These are phyloP conservation scores for Ophidiomyces ophidiicola DNA, from an alignment of 2,329 filamentous ascomycete species.

Conservation along the genomic window DNA sequence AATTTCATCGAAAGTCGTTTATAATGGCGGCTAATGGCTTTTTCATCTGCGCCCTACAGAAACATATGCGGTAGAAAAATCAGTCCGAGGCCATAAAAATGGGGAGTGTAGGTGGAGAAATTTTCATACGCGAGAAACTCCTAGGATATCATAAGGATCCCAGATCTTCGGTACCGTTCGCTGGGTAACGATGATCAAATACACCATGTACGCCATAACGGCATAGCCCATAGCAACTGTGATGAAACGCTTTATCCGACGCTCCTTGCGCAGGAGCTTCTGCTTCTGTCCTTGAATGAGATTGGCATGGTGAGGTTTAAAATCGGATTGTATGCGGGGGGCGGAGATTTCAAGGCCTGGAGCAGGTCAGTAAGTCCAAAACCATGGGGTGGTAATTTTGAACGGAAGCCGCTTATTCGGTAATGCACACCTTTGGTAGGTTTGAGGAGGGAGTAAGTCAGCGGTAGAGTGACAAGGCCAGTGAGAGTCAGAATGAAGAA, in stretches of 20 bases:
- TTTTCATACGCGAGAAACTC: constrained; percentile 67
- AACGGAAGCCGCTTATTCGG: too few relatives aligned
- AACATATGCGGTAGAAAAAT: not conserved
- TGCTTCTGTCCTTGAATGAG: constrained; percentile 70
- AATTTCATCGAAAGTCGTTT: constrained; percentile 71
- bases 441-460: constrained; percentile 78
- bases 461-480: constrained; percentile 73
- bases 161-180: constrained; percentile 64
- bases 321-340: constrained; percentile 68
- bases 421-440: constrained; percentile 50
- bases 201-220: constrained; percentile 79
- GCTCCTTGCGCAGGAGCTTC: constrained; percentile 79
- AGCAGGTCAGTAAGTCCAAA: constrained; percentile 17
- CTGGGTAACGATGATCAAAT: constrained; percentile 72
- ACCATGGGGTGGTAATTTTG: too few relatives aligned
- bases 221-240: constrained; percentile 67
- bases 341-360: constrained; percentile 64
- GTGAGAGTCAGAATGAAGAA: constrained; percentile 93
- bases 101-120: too few relatives aligned
- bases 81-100: constrained; percentile 11
- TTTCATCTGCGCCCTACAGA: constrained; percentile 63
- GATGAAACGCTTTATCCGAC: constrained; percentile 71
- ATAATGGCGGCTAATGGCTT: constrained; percentile 85
- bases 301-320: constrained; percentile 68
- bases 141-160: constrained; percentile 94